A percentile compares a stretch with the other conserved stretches of the same genome.
phyloP scores from a whole-genome alignment of 768 basidiomycete species.

The Termitomyces sp. region DNA sequence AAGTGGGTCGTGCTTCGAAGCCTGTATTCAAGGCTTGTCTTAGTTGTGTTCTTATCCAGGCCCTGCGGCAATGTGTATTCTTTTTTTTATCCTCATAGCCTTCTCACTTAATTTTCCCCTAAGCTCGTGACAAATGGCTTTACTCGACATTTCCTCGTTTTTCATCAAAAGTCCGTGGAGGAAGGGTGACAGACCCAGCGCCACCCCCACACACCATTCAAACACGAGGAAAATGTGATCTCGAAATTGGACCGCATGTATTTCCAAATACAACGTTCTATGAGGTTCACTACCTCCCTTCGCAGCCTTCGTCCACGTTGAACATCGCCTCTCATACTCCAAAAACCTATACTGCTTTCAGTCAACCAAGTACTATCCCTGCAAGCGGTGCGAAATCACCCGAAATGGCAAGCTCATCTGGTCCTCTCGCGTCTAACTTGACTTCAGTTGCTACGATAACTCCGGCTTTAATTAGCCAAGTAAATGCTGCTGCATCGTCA shows the following conservation, averaged over 20 bases:
- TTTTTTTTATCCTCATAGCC: slow-evolving; percentile 4
- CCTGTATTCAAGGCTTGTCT: not conserved
- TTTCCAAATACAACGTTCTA: slow-evolving; percentile 67
- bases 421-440: slow-evolving; percentile 41
- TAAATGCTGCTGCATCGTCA: slow-evolving; percentile 59
- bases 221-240: slow-evolving; percentile 59
- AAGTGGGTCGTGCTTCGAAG: not conserved
- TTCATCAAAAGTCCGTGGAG: slow-evolving; percentile 57
- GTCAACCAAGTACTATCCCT: not conserved
- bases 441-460: slow-evolving; percentile 45
- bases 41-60: slow-evolving; percentile 61
- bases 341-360: slow-evolving; percentile 20
- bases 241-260: slow-evolving; percentile 72
- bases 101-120: slow-evolving; percentile 8
- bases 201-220: slow-evolving; percentile 67
- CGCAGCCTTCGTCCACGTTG: slow-evolving; percentile 15
- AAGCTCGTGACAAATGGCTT: slow-evolving; percentile 73
- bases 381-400: not conserved
- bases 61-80: slow-evolving; percentile 63
- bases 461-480: slow-evolving; percentile 53
- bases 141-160: slow-evolving; percentile 66
- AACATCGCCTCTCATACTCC: slow-evolving; percentile 18
- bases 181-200: slow-evolving; percentile 43
- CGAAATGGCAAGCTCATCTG: slow-evolving; percentile 17
- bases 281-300: slow-evolving; percentile 64